These are phyloP conservation scores for Mortierella sp. DNA, from an alignment of 371 early-diverging fungal species.

Conservation along the genomic window DNA sequence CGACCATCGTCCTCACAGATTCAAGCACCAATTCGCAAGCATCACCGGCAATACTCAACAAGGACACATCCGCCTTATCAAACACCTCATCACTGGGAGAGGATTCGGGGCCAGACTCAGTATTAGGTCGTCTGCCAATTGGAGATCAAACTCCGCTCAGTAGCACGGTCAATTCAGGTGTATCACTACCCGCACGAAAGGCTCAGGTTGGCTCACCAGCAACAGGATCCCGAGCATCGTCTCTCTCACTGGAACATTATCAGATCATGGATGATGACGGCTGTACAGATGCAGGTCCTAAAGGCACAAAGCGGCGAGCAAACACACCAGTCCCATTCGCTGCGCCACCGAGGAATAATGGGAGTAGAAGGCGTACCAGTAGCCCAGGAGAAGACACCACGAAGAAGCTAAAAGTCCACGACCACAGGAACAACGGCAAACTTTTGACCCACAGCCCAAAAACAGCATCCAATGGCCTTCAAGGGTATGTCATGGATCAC, in stretches of 20 bases:
- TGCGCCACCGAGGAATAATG: not conserved
- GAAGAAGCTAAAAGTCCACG: constrained; percentile 5
- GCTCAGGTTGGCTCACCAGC: not conserved
- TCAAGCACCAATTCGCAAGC: not conserved
- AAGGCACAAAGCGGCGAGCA: constrained; percentile 10
- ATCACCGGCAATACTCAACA: not conserved
- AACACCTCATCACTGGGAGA: not conserved
- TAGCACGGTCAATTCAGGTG: no score
- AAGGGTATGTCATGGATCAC: not conserved
- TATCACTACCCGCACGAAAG: not conserved
- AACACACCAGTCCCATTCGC: not conserved
- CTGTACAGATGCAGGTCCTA: constrained; percentile 1
- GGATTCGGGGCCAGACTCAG: not conserved
- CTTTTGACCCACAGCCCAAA: not conserved
- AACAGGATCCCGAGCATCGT: not conserved
- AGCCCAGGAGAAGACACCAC: not conserved
- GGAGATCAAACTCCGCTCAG: not conserved
- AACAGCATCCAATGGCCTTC: not conserved
- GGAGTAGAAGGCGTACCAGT: constrained; percentile 2
- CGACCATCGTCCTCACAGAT: not conserved
- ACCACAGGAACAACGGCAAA: not conserved
- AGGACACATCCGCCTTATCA: not conserved
- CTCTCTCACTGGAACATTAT: not conserved
- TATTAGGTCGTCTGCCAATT: not conserved
- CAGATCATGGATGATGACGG: constrained; percentile 3